These are phyloP conservation scores for Scedosporium aurantiacum DNA, from an alignment of 2,329 filamentous ascomycete species.

Conservation along the genomic window DNA sequence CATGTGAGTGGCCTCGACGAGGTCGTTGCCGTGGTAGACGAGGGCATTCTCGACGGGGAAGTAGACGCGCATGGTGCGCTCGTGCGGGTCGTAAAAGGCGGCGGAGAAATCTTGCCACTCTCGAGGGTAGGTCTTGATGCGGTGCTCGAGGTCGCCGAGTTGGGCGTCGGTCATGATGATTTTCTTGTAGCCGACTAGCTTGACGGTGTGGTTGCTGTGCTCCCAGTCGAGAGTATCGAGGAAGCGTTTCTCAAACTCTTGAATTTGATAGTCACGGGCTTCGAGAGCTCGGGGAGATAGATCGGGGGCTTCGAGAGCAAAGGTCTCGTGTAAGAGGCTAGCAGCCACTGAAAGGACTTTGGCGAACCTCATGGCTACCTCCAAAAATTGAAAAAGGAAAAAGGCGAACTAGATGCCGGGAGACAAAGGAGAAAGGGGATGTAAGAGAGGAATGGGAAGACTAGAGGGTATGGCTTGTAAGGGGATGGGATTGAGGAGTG, in stretches of 20 bases:
- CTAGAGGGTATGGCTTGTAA: not conserved
- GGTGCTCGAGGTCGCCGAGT: slow-evolving; percentile 5
- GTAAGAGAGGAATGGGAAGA: too few species aligned
- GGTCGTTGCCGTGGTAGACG: slow-evolving; percentile 7
- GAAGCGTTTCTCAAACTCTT: slow-evolving; percentile 9
- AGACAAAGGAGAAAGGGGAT: not conserved
- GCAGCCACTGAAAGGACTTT: not conserved
- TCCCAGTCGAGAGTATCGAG: slow-evolving; percentile 8
- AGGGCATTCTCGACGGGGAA: slow-evolving; percentile 11
- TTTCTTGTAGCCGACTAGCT: slow-evolving; percentile 10
- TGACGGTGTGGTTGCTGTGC: slow-evolving; percentile 10
- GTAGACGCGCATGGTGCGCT: slow-evolving; percentile 9
- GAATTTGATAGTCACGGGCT: slow-evolving; percentile 2
- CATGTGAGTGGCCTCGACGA: slow-evolving; percentile 9
- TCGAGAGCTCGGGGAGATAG: not conserved
- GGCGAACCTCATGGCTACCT: not conserved
- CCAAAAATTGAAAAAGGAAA: not conserved
- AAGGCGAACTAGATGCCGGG: not conserved
- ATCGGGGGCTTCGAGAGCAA: not conserved
- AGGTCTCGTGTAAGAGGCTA: not conserved
- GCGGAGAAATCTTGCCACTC: slow-evolving; percentile 4
- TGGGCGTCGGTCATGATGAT: slow-evolving; percentile 9
- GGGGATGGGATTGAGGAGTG: too few species aligned
- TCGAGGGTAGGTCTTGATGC: slow-evolving; percentile 1
- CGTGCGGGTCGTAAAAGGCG: slow-evolving; percentile 8